Evolutionary conservation across 106 monocot genomes (phyloP).

Genomic region (Acorus calamus): DNA sequence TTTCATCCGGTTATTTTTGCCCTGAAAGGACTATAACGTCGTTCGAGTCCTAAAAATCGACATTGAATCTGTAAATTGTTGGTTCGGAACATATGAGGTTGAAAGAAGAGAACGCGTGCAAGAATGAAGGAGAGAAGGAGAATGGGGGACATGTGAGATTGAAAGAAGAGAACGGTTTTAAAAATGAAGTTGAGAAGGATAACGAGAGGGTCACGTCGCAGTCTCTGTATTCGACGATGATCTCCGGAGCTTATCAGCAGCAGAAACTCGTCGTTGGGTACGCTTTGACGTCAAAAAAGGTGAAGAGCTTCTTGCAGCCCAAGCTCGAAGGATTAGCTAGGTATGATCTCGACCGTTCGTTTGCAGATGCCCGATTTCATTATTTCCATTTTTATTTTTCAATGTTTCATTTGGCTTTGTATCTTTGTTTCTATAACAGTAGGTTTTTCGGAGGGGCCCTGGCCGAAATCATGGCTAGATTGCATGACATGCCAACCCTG

Average conservation of each 20-base stretch:
- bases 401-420: slow-evolving; percentile 1
- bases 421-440: background rate
- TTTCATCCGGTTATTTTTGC: no score
- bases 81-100: slow-evolving; percentile 22
- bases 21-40: no score
- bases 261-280: slow-evolving; percentile 75
- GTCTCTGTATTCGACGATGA: no score
- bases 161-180: slow-evolving; percentile 14
- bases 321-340: slow-evolving; percentile 69
- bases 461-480: no score
- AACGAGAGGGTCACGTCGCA: slow-evolving; percentile 3
- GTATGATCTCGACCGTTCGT: slow-evolving; percentile 17
- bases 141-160: slow-evolving; percentile 21
- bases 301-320: slow-evolving; percentile 92
- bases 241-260: slow-evolving; percentile 9
- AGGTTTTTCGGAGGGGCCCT: no score
- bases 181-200: slow-evolving; percentile 32
- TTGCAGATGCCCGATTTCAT: background rate
- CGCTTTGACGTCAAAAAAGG: slow-evolving; percentile 89
- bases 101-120: slow-evolving; percentile 15
- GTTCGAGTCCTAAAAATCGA: no score
- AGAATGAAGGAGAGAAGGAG: slow-evolving; percentile 30
- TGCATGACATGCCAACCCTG: no score
- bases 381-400: background rate
- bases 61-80: no score